These are phyloP conservation scores for Sphaerulina musiva DNA, from an alignment of 2,329 filamentous ascomycete genomes.

Conservation along the genomic window DNA sequence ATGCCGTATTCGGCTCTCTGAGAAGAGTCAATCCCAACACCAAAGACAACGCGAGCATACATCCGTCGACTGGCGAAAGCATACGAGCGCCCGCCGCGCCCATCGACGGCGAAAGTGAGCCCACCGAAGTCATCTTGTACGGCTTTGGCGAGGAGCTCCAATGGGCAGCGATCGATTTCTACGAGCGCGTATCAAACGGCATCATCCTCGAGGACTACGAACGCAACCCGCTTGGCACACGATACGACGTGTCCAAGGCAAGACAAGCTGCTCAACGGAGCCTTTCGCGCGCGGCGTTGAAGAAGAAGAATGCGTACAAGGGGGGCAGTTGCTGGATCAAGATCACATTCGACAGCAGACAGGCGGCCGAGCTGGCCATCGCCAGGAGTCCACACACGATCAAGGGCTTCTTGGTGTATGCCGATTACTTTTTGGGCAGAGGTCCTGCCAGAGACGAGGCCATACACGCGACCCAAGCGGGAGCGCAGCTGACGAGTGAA, in stretches of 20 bases:
- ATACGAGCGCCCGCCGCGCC: conserved; percentile 20
- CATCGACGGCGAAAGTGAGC: conserved; percentile 36
- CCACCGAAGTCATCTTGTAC: conserved; percentile 76
- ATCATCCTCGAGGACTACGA: conserved; percentile 90
- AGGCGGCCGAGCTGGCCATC: conserved; percentile 45
- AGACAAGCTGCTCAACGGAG: conserved; percentile 61
- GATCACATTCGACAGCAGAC: conserved; percentile 46
- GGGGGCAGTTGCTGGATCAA: conserved; percentile 86
- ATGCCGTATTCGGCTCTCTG: conserved; percentile 41
- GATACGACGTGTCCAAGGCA: conserved; percentile 68
- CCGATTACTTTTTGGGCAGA: conserved; percentile 43
- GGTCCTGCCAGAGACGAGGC: conserved; percentile 40
- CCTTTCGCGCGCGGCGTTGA: conserved; percentile 65
- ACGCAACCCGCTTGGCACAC: conserved; percentile 67
- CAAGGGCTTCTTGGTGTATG: conserved; percentile 44
- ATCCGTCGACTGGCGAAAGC: conserved; percentile 21
- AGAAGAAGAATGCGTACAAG: conserved; percentile 72
- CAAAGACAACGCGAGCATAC: conserved; percentile 28
- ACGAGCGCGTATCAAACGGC: conserved; percentile 73
- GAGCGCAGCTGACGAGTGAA: conserved; percentile 28
- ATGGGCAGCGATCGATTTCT: conserved; percentile 84
- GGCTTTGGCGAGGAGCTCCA: conserved; percentile 64
- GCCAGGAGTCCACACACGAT: conserved; percentile 44
- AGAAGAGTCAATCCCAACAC: conserved; percentile 26
- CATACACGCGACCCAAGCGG: conserved; percentile 36